phyloP scores from a whole-genome alignment of 768 basidiomycete species.

The Termitomyces sp. region DNA sequence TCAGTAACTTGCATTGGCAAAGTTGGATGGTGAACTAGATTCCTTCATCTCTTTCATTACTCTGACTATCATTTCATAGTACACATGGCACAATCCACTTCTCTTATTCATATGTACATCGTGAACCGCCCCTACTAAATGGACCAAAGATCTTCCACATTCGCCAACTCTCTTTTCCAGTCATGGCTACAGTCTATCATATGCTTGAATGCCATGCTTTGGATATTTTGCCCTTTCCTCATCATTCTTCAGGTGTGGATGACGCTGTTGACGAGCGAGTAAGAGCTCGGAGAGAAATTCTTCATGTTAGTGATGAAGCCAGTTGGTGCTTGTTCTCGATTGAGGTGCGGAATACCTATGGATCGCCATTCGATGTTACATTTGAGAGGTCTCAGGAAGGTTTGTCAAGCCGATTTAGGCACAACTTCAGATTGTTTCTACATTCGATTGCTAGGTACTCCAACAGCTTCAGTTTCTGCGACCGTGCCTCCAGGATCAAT shows the following conservation, averaged over 20 bases:
- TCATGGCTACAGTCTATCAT: slow-evolving; percentile 92
- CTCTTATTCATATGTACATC: slow-evolving; percentile 74
- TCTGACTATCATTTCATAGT: slow-evolving; percentile 37
- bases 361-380: slow-evolving; percentile 85
- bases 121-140: slow-evolving; percentile 26
- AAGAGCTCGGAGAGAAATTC: slow-evolving; percentile 24
- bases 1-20: slow-evolving; percentile 83
- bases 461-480: slow-evolving; percentile 42
- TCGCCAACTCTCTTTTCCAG: slow-evolving; percentile 83
- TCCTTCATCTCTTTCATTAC: not conserved
- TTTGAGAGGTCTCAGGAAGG: slow-evolving; percentile 69
- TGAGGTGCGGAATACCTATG: slow-evolving; percentile 91
- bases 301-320: slow-evolving; percentile 45
- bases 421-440: not conserved
- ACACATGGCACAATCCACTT: slow-evolving; percentile 76
- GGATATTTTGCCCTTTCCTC: slow-evolving; percentile 71
- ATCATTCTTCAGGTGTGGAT: slow-evolving; percentile 16
- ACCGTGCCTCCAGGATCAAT: slow-evolving; percentile 88
- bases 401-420: slow-evolving; percentile 21
- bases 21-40: slow-evolving; percentile 76
- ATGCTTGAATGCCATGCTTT: slow-evolving; percentile 87
- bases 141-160: slow-evolving; percentile 66
- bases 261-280: slow-evolving; percentile 19
- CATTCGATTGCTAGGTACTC: slow-evolving; percentile 31
- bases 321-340: slow-evolving; percentile 87